phyloP scores from a whole-genome alignment of 2,329 filamentous ascomycete species.

The Alternaria incomplexa region DNA sequence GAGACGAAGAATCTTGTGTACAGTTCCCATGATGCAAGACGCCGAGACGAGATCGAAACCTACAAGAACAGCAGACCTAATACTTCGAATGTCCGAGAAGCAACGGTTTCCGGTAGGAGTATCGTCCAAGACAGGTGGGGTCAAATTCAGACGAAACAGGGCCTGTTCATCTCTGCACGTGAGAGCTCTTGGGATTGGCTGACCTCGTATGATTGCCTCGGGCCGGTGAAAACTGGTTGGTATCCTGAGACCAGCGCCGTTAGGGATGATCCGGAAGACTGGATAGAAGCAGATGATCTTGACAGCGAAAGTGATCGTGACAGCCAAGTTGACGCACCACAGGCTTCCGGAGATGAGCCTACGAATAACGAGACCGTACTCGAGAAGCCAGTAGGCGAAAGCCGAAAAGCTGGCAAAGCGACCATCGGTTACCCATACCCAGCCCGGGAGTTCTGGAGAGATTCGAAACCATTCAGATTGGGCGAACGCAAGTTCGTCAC shows the following conservation, averaged over 20 bases:
- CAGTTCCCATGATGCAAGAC: neutral
- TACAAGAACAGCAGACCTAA: neutral
- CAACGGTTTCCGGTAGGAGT: neutral
- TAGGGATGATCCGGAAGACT: neutral
- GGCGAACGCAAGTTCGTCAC: neutral
- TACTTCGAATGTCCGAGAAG: neutral
- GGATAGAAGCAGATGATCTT: neutral
- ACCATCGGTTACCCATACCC: neutral
- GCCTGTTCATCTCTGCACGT: constrained; percentile 10
- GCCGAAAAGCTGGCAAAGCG: neutral
- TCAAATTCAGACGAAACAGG: neutral
- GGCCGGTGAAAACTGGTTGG: neutral
- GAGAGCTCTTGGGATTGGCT: constrained; percentile 13
- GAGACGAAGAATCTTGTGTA: neutral
- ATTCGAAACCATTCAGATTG: neutral
- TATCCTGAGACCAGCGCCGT: neutral
- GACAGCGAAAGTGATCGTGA: neutral
- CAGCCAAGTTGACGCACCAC: neutral
- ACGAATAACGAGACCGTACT: neutral
- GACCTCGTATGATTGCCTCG: constrained; percentile 16
- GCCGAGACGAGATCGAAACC: neutral
- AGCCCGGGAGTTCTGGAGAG: neutral
- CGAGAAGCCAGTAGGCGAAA: neutral
- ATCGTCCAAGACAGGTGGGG: neutral
- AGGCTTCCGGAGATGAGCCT: neutral